Conservation (phyloP, 2,329 filamentous ascomycete genomes). For the Aspergillus vadensis region DNA sequence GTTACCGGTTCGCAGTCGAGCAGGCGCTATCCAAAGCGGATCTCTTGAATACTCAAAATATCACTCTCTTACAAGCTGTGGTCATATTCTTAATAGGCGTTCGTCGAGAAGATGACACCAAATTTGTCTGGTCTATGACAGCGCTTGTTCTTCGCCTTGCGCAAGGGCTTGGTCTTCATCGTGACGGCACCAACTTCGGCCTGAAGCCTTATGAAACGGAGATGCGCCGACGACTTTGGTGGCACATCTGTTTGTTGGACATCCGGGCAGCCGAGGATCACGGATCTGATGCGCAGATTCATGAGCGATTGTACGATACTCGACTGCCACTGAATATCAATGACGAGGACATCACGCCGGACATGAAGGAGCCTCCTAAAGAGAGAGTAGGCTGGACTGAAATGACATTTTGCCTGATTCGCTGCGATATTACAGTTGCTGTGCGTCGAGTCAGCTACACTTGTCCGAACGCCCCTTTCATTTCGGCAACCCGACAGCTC, state of each 20-base stretch:
- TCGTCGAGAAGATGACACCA: conserved; percentile 43
- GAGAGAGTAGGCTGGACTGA: conserved; percentile 57
- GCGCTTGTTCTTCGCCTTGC: conserved; percentile 47
- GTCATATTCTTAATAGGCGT: conserved; percentile 61
- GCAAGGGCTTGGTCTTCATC: conserved; percentile 52
- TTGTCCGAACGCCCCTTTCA: conserved; percentile 33
- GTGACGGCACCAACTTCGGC: conserved; percentile 53
- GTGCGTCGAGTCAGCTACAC: conserved; percentile 43
- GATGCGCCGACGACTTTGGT: conserved; percentile 56
- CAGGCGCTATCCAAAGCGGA: conserved; percentile 65
- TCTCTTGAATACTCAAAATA: conserved; percentile 63
- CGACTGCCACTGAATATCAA: conserved; percentile 55
- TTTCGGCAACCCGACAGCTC: conserved; percentile 14
- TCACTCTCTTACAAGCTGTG: conserved; percentile 64
- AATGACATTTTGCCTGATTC: conserved; percentile 53
- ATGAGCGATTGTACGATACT: conserved; percentile 50
- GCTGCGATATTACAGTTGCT: conserved; percentile 55
- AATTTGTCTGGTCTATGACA: conserved; percentile 48
- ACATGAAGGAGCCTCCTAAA: conserved; percentile 51
- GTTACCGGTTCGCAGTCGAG: conserved; percentile 65
- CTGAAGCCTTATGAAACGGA: conserved; percentile 54
- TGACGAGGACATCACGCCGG: conserved; percentile 53
- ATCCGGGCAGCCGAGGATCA: conserved; percentile 53
- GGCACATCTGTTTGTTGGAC: conserved; percentile 53
- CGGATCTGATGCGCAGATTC: conserved; percentile 49